Evolutionary conservation across 768 basidiomycete genomes (phyloP).

Genomic region (Leccinum longicurvipes): DNA sequence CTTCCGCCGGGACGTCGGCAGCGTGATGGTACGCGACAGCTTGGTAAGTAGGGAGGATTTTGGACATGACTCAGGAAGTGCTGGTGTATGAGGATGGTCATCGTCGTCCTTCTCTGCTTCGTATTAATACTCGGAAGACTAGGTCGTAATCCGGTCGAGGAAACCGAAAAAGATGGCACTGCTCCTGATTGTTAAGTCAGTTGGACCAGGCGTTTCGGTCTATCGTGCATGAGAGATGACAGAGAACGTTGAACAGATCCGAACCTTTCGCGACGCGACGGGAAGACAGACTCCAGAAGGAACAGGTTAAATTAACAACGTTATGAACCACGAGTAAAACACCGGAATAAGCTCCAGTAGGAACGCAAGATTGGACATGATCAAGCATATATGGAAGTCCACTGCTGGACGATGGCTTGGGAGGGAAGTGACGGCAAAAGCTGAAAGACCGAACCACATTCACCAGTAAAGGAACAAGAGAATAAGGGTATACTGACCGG

Average conservation of each 20-base stretch:
- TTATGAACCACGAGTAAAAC: neutral
- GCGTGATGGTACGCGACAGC: slow-evolving; percentile 5
- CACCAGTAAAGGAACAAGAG: neutral
- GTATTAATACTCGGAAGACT: neutral
- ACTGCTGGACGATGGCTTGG: neutral
- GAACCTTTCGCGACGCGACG: neutral
- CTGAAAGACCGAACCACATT: neutral
- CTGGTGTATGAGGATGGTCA: neutral
- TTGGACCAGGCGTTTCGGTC: neutral
- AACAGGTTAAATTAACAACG: neutral
- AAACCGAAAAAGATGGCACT: neutral
- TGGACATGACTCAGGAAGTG: slow-evolving; percentile 18
- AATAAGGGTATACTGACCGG: neutral
- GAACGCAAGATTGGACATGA: neutral
- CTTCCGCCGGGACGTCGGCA: slow-evolving; percentile 17
- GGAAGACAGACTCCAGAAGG: neutral
- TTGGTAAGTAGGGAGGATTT: neutral
- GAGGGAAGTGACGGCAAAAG: neutral
- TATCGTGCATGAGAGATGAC: neutral
- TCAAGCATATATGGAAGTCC: neutral
- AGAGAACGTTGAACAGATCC: neutral
- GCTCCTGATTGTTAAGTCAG: neutral
- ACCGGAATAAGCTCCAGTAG: neutral
- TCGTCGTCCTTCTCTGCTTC: neutral
- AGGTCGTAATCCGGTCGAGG: neutral